These are phyloP conservation scores for Dactylellina leptospora DNA, from an alignment of 2,329 filamentous ascomycete genomes.

Conservation along the genomic window DNA sequence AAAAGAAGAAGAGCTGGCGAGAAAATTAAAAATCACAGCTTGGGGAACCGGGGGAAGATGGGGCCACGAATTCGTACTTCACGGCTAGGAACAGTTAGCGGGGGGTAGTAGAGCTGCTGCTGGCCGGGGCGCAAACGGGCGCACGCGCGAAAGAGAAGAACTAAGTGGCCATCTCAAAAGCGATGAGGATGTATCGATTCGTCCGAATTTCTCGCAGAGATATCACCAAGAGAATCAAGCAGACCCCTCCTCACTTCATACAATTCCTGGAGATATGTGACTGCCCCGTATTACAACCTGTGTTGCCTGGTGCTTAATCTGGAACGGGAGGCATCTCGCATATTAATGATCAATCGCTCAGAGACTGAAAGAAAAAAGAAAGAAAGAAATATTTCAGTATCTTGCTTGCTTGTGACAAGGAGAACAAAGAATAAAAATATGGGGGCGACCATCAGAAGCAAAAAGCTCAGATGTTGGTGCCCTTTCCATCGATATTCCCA, in stretches of 20 bases:
- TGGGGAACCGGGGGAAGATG: neutral
- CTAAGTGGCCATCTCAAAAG: neutral
- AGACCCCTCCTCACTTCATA: neutral
- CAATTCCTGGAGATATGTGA: constrained; percentile 9
- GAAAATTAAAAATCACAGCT: constrained; percentile 2
- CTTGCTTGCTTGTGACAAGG: constrained; percentile 4
- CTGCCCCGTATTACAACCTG: constrained; percentile 34
- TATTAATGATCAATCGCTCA: constrained; percentile 2
- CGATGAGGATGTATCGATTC: neutral
- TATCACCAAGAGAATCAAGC: neutral
- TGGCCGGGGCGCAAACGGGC: constrained; percentile 40
- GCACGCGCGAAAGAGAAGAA: constrained; percentile 3
- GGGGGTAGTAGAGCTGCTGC: constrained; percentile 25
- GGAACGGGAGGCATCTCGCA: constrained; percentile 50
- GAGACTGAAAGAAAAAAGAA: neutral
- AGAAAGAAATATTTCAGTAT: neutral
- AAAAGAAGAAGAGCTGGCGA: neutral
- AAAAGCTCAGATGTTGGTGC: constrained; percentile 7
- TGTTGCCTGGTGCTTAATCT: constrained; percentile 39
- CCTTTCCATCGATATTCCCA: constrained; percentile 23
- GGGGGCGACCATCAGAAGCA: constrained; percentile 6
- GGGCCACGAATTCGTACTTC: constrained; percentile 14
- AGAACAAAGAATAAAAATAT: constrained; percentile 23
- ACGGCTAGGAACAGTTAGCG: constrained; percentile 41
- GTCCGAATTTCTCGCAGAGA: neutral